A percentile compares a stretch with the other conserved stretches of the same genome.
phyloP scores from a whole-genome alignment of 345 rosid species.

The Carallia pectinifolia region DNA sequence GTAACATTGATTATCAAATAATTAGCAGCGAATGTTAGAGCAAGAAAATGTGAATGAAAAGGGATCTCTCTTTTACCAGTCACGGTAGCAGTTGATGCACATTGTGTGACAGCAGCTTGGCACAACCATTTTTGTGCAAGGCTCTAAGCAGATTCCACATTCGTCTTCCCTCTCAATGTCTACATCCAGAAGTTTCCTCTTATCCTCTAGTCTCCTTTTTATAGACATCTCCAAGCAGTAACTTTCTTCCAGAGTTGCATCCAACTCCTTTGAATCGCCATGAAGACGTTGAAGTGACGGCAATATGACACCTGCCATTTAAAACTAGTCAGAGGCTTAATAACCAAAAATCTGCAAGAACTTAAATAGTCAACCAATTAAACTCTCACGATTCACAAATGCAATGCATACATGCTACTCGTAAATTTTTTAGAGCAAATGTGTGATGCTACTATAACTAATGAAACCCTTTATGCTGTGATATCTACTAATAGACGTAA shows the following conservation, averaged over 20 bases:
- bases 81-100: conserved; percentile 38
- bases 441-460: no score
- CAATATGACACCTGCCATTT: conserved; percentile 28
- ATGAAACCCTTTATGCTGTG: no score
- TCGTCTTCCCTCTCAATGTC: conserved; percentile 27
- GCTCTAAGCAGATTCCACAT: conserved; percentile 35
- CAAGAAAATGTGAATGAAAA: neutral
- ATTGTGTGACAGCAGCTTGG: conserved; percentile 34
- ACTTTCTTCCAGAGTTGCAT: conserved; percentile 13
- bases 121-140: conserved; percentile 31
- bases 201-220: conserved; percentile 27
- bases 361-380: neutral
- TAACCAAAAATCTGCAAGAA: neutral
- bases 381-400: neutral
- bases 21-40: neutral
- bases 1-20: neutral
- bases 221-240: conserved; percentile 14
- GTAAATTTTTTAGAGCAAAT: neutral
- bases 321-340: neutral
- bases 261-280: conserved; percentile 15
- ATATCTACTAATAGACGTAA: no score
- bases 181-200: conserved; percentile 15
- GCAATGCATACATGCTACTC: neutral
- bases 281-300: conserved; percentile 32
- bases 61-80: conserved; percentile 17